Evolutionary conservation across 805 yeast genomes (phyloP), one percentile per base, ranked within the genome.

Genomic region (Teunomyces barrocoloradensis): DNA sequence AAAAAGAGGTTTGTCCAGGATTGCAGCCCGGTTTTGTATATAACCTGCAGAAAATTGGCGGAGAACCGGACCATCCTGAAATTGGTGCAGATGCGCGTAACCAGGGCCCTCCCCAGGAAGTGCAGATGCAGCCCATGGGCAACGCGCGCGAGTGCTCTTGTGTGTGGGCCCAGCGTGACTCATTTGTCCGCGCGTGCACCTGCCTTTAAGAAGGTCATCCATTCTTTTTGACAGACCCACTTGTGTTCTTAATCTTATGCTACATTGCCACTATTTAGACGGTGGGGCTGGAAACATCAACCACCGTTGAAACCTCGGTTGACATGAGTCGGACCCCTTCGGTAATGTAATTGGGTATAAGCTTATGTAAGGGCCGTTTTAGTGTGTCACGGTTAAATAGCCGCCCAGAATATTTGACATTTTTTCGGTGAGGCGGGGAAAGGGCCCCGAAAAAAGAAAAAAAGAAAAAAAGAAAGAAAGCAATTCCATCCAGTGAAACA

Each of bases 231-330:
- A 18, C 20, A 18, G 20, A 4, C 20, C 20, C 4, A 18, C 20
- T 18, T 18, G 20, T 18, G 20, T 15, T 18, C 20, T 18, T 18
- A 3, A 3, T 18, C 20, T 18, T 18, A 18, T 18, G 20, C 37
- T 5, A 34, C 17, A n/a, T 17, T 2, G n/a, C 5, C 17, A 6
- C 6, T 34, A 21, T 9, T 17, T n/a, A 4, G 11, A 5, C 15
- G 11, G 40, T 23, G 40, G 40, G 40, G 40, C 29, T 23, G 15
- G 29, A 37, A 23, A 23, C 29, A 10, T 21, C 37, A 11, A 2
- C 18, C 12, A 21, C 40, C 29, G 40, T 37, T 37, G 40, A 37
- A 37, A 23, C 40, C 40, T 20, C 23, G 40, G 40, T 21, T 37
- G 38, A 35, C 27, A n/a, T 35, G 38, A 4, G 20, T 13, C 27